phyloP scores from a whole-genome alignment of 179 eudicot species.

The Beta lomatogona region DNA sequence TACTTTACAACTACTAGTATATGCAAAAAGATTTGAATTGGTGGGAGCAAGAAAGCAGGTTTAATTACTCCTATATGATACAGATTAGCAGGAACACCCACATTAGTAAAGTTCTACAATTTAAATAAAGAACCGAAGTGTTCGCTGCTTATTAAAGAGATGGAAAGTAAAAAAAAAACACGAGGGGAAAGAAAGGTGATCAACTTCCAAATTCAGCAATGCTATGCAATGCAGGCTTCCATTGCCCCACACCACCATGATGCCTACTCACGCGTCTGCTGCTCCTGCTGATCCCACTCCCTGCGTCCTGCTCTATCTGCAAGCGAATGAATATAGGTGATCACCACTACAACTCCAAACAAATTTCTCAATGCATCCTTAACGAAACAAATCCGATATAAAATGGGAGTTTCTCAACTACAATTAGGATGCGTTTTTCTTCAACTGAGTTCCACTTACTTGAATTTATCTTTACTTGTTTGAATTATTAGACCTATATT shows the following conservation, averaged over 20 bases:
- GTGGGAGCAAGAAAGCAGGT: not conserved
- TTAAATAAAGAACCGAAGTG: not conserved
- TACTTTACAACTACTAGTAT: not conserved
- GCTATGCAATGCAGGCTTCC: constrained; percentile 82
- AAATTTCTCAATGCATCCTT: not conserved
- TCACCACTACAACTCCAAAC: not conserved
- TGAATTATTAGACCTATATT: no score
- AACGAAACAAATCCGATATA: no score
- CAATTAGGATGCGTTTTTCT: no score
- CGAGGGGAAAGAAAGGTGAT: not conserved
- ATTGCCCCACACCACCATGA: constrained; percentile 42
- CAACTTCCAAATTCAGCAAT: constrained; percentile 57
- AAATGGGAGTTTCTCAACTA: no score
- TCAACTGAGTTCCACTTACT: no score
- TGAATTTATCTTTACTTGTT: no score
- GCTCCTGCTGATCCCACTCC: constrained; percentile 17
- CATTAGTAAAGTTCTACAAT: not conserved
- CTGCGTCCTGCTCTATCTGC: constrained; percentile 26
- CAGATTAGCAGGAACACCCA: not conserved
- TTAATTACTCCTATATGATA: not conserved
- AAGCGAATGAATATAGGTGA: not conserved
- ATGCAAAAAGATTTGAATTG: not conserved
- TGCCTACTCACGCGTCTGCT: constrained; percentile 25
- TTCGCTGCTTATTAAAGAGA: not conserved
- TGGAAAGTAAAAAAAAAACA: no score